These are phyloP conservation scores for Termitomyces sp. DNA, from an alignment of 768 basidiomycete genomes.

Conservation along the genomic window DNA sequence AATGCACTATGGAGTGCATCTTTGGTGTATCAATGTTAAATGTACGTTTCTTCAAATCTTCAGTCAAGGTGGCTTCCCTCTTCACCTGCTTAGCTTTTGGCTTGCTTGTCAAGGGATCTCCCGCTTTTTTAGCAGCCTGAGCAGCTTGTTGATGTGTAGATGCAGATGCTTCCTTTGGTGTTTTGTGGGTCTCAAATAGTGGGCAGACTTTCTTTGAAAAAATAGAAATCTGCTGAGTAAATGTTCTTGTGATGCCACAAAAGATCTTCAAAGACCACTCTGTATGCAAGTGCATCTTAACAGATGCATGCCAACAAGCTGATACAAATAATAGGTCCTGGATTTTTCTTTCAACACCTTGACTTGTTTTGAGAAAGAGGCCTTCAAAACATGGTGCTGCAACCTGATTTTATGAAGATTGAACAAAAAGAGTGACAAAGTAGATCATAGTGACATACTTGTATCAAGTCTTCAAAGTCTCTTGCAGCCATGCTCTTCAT, in stretches of 20 bases:
- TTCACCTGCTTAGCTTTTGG: too few species aligned
- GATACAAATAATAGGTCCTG: constrained; percentile 15
- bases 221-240: neutral
- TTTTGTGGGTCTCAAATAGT: constrained; percentile 7
- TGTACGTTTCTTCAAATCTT: too few species aligned
- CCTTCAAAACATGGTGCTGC: constrained; percentile 9
- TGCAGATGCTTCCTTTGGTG: constrained; percentile 7
- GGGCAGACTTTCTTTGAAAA: constrained; percentile 12
- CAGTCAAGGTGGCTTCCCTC: too few species aligned
- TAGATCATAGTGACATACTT: too few species aligned
- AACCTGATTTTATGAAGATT: too few species aligned
- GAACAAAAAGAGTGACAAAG: too few species aligned
- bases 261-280: neutral
- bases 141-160: neutral
- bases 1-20: constrained; percentile 29
- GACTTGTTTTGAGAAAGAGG: neutral
- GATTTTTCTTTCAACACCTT: constrained; percentile 12
- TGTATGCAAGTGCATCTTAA: constrained; percentile 15
- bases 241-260: neutral
- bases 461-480: too few species aligned
- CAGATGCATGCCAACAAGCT: constrained; percentile 24
- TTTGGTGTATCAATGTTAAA: constrained; percentile 29
- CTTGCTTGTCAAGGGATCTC: neutral
- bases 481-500: too few species aligned
- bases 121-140: neutral